Conservation (phyloP, 495 filamentous ascomycete species). For the Aspergillus wentii region DNA sequence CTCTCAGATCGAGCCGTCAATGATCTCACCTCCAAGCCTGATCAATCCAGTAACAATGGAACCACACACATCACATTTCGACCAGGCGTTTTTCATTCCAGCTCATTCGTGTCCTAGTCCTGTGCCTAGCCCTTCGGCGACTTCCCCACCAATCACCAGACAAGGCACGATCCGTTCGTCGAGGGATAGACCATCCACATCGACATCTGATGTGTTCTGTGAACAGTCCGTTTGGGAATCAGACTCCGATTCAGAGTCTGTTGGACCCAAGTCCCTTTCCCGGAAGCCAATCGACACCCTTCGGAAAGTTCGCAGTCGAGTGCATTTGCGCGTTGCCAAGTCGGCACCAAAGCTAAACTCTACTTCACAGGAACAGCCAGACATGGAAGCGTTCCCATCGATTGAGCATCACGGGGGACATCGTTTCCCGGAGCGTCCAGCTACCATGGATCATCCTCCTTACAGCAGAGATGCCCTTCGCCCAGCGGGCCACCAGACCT, state of each 20-base stretch:
- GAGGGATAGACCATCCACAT: slow-evolving; percentile 39
- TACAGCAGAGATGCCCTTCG: slow-evolving; percentile 24
- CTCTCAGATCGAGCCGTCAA: slow-evolving; percentile 34
- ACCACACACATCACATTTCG: slow-evolving; percentile 40
- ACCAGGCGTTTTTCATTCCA: slow-evolving; percentile 42
- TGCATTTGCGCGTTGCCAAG: slow-evolving; percentile 41
- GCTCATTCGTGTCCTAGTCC: slow-evolving; percentile 39
- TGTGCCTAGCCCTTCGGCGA: slow-evolving; percentile 32
- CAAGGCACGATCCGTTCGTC: slow-evolving; percentile 31
- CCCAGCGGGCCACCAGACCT: slow-evolving; percentile 23
- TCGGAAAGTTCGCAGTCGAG: slow-evolving; percentile 43
- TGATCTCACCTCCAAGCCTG: slow-evolving; percentile 39
- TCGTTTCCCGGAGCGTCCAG: not conserved
- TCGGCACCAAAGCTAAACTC: slow-evolving; percentile 33
- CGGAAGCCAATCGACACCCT: slow-evolving; percentile 40
- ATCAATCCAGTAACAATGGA: slow-evolving; percentile 42
- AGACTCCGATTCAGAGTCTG: slow-evolving; percentile 38
- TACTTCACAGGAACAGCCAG: slow-evolving; percentile 16
- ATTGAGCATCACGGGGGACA: slow-evolving; percentile 21
- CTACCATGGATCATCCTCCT: not conserved
- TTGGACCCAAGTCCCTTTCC: slow-evolving; percentile 33
- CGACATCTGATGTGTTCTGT: slow-evolving; percentile 33
- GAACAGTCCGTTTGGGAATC: slow-evolving; percentile 47
- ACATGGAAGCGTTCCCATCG: slow-evolving; percentile 28
- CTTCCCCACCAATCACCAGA: slow-evolving; percentile 31